A percentile compares a stretch with the other conserved stretches of the same genome.
phyloP scores from a whole-genome alignment of 2,329 filamentous ascomycete species.

The Botryotinia calthae region DNA sequence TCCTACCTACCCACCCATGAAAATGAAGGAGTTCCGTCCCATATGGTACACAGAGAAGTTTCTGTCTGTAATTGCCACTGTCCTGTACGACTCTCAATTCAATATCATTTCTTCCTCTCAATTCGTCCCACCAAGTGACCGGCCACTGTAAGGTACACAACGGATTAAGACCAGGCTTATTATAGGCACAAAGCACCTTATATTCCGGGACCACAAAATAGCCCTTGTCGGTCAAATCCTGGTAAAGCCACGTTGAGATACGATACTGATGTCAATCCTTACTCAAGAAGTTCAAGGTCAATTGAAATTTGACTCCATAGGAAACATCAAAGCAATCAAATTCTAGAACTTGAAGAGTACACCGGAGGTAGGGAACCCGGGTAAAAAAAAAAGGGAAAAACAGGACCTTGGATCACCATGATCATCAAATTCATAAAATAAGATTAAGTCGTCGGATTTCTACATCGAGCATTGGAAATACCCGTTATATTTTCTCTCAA shows the following conservation, averaged over 20 bases:
- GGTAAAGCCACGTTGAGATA: not conserved
- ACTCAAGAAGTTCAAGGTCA: not conserved
- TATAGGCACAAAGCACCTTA: not conserved
- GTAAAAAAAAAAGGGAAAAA: not conserved
- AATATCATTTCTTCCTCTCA: not conserved
- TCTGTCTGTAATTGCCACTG: not conserved
- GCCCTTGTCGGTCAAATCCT: not conserved
- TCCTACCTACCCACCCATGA: not conserved
- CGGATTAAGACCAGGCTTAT: not conserved
- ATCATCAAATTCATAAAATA: not conserved
- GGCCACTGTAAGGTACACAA: not conserved
- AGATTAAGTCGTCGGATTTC: not conserved
- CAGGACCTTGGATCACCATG: not conserved
- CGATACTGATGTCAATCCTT: not conserved
- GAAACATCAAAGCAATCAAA: not conserved
- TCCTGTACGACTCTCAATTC: not conserved
- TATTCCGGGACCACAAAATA: not conserved
- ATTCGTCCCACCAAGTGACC: conserved; percentile 1
- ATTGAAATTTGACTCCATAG: conserved; percentile 8
- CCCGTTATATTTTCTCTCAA: not conserved
- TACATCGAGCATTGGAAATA: not conserved
- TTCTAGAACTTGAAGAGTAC: not conserved
- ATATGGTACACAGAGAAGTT: not conserved
- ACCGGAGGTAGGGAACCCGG: not conserved
- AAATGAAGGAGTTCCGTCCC: not conserved